These are phyloP conservation scores for Trichosanthes cucumerina DNA, from an alignment of 306 rosid species.

Conservation along the genomic window DNA sequence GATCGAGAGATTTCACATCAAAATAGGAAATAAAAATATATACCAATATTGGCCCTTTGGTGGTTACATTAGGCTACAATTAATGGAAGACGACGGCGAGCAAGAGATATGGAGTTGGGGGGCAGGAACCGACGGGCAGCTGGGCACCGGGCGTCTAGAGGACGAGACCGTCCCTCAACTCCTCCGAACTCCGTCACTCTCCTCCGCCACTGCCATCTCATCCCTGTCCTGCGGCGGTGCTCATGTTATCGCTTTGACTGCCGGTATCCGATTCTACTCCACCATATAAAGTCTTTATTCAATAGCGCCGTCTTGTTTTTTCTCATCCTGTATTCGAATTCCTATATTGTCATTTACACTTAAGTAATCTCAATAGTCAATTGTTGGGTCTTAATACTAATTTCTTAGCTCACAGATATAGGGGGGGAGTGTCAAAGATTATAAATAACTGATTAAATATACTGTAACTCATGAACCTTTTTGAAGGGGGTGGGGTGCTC, in stretches of 20 bases:
- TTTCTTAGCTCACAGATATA: neutral
- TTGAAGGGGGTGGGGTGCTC: conserved; percentile 58
- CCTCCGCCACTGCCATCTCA: conserved; percentile 30
- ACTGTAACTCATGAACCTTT: neutral
- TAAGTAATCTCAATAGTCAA: neutral
- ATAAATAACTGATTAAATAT: neutral
- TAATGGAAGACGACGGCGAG: conserved; percentile 4
- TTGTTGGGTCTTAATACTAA: neutral
- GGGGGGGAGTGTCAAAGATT: neutral
- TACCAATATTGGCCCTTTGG: neutral
- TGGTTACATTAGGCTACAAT: neutral
- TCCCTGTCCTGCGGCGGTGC: conserved; percentile 82
- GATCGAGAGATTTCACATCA: too few species aligned
- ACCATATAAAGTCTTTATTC: neutral
- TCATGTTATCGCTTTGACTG: conserved; percentile 64
- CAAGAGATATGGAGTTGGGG: conserved; percentile 88
- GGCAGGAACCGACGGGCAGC: conserved; percentile 90
- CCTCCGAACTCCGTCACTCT: conserved; percentile 31
- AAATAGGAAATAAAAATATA: too few species aligned
- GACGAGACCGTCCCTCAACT: conserved; percentile 61
- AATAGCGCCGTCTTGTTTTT: neutral
- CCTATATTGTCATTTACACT: neutral
- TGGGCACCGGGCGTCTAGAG: conserved; percentile 43
- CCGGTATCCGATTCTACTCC: conserved; percentile 24
- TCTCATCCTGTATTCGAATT: neutral